Conservation (phyloP, 441 rosid genomes). For the Omphalea diandra region DNA sequence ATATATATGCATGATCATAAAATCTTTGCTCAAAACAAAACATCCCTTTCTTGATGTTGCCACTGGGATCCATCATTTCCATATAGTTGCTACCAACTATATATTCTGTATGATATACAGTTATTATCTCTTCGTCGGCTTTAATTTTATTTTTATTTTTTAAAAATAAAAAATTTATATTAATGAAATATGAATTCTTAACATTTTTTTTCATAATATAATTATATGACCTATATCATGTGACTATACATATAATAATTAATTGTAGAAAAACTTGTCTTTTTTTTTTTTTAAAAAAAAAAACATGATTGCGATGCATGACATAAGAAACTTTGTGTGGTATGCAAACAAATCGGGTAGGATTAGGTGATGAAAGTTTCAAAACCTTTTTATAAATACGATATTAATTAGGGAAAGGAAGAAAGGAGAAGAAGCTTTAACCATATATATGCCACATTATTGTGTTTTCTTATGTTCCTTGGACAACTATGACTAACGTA, state of each 20-base stretch:
- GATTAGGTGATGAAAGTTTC: conserved; percentile 40
- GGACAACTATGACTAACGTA: too few relatives aligned
- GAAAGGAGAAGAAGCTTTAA: conserved; percentile 28
- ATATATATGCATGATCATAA: not conserved
- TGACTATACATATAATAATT: conserved; percentile 9
- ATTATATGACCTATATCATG: not conserved
- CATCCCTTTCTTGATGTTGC: conserved; percentile 34
- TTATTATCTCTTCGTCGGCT: not conserved
- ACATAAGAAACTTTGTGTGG: conserved; percentile 32
- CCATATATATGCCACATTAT: conserved; percentile 1
- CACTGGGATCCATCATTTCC: conserved; percentile 29
- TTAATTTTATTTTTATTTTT: too few relatives aligned
- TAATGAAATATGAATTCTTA: too few relatives aligned
- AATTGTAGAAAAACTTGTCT: not conserved
- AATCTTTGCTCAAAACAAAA: conserved; percentile 9
- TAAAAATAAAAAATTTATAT: too few relatives aligned
- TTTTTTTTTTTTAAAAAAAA: not conserved
- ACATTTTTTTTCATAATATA: too few relatives aligned
- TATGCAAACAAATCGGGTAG: conserved; percentile 26
- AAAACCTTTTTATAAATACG: not conserved
- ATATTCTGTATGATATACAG: not conserved
- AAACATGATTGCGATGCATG: conserved; percentile 23
- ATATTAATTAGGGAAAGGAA: not conserved
- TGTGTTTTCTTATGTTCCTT: conserved; percentile 21
- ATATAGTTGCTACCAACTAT: conserved; percentile 18